Conservation (phyloP, 2,329 filamentous ascomycete species). For the Fusarium stilboides region DNA sequence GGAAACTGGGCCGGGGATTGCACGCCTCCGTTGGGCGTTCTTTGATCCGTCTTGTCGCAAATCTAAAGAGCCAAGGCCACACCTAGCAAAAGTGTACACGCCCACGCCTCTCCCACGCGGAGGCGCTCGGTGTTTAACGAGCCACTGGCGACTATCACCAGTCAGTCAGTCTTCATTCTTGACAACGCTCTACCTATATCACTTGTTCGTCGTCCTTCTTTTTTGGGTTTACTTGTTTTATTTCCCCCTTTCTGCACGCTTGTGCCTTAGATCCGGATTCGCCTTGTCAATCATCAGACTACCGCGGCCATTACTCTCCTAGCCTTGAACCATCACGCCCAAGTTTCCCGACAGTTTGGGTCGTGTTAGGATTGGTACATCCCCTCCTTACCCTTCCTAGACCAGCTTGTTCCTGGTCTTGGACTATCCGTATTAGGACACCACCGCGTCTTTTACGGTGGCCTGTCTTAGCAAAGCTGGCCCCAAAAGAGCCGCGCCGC, state of each 20-base stretch:
- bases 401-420: constrained; percentile 50
- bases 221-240: constrained; percentile 20
- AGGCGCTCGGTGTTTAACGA: constrained; percentile 38
- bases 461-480: constrained; percentile 47
- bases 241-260: constrained; percentile 30
- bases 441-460: constrained; percentile 48
- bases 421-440: constrained; percentile 48
- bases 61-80: constrained; percentile 45
- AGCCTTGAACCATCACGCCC: constrained; percentile 39
- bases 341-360: constrained; percentile 51
- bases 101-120: constrained; percentile 32
- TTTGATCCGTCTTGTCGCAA: constrained; percentile 48
- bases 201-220: constrained; percentile 28
- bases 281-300: constrained; percentile 38
- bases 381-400: constrained; percentile 44
- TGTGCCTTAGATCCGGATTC: constrained; percentile 22
- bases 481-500: constrained; percentile 46
- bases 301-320: constrained; percentile 38
- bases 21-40: constrained; percentile 42
- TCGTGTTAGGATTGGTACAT: constrained; percentile 52
- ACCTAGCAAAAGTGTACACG: constrained; percentile 29
- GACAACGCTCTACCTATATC: constrained; percentile 34
- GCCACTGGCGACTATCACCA: constrained; percentile 31
- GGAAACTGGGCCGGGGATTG: constrained; percentile 23
- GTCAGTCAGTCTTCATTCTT: constrained; percentile 22